These are phyloP conservation scores for Cornus suecica DNA, from an alignment of 148 eudicot species.

Conservation along the genomic window DNA sequence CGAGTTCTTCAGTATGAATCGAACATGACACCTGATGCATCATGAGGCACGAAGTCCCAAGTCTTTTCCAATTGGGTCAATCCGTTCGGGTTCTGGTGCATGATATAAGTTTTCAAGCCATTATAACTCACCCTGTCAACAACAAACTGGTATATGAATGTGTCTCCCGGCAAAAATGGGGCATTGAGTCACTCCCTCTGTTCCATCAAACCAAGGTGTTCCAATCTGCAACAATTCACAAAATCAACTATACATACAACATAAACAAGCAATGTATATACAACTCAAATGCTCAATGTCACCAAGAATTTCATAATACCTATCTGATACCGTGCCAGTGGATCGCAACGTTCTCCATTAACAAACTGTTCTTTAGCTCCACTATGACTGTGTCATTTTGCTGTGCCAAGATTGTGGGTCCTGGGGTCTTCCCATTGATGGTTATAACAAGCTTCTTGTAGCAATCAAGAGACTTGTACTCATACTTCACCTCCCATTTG, in stretches of 20 bases:
- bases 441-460: too few relatives aligned
- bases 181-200: conserved; percentile 78
- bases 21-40: neutral
- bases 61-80: too few relatives aligned
- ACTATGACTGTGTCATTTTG: conserved; percentile 70
- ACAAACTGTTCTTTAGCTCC: conserved; percentile 62
- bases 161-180: conserved; percentile 72
- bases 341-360: conserved; percentile 73
- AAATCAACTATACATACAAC: neutral
- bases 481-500: too few relatives aligned
- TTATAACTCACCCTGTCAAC: conserved; percentile 59
- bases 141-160: conserved; percentile 58
- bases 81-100: too few relatives aligned
- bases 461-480: too few relatives aligned
- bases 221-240: conserved; percentile 41
- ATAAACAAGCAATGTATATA: neutral
- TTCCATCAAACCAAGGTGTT: conserved; percentile 83
- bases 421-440: too few relatives aligned
- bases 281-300: neutral
- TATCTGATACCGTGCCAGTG: conserved; percentile 98
- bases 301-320: conserved; percentile 21
- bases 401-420: conserved; percentile 65
- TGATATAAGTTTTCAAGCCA: too few relatives aligned
- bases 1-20: too few relatives aligned
- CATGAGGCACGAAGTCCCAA: too few relatives aligned